Evolutionary conservation across 768 basidiomycete species (phyloP).

Genomic region (Fomitopsis pulvina): DNA sequence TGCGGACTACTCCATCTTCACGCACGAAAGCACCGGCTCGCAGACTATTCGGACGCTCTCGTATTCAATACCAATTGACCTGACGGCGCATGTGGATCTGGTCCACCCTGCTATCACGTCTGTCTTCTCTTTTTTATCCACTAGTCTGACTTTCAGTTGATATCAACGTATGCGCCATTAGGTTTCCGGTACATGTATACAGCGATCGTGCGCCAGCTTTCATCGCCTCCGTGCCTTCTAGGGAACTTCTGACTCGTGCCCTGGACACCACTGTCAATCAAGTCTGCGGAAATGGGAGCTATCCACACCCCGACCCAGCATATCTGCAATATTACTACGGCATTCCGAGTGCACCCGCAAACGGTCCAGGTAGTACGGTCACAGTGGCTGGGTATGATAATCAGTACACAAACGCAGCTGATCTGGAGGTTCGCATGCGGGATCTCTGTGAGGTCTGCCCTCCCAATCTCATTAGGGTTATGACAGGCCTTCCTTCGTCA

Average conservation of each 20-base stretch:
- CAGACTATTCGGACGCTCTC: slow-evolving; percentile 23
- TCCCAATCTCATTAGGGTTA: slow-evolving; percentile 13
- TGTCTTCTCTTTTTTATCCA: neutral
- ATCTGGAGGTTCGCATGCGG: slow-evolving; percentile 21
- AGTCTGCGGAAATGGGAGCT: slow-evolving; percentile 14
- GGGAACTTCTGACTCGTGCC: neutral
- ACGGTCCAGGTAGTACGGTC: slow-evolving; percentile 10
- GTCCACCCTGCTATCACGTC: slow-evolving; percentile 26
- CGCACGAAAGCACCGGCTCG: slow-evolving; percentile 16
- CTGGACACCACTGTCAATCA: slow-evolving; percentile 10
- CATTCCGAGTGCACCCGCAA: slow-evolving; percentile 15
- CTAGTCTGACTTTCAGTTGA: neutral
- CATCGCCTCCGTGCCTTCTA: neutral
- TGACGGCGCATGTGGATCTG: slow-evolving; percentile 24
- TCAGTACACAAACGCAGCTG: slow-evolving; percentile 16
- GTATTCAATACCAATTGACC: slow-evolving; percentile 26
- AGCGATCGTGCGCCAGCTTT: neutral
- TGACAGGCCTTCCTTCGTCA: slow-evolving; percentile 4
- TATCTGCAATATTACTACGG: slow-evolving; percentile 19
- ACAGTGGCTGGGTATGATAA: slow-evolving; percentile 17
- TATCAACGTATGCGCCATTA: slow-evolving; percentile 14
- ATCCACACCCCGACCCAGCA: slow-evolving; percentile 11
- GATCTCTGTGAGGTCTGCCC: slow-evolving; percentile 27
- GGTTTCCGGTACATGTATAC: neutral
- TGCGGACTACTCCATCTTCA: slow-evolving; percentile 23